Base-by-base conservation (phyloP, 352 stramenopile genomes). In the Pythium biforme region DNA sequence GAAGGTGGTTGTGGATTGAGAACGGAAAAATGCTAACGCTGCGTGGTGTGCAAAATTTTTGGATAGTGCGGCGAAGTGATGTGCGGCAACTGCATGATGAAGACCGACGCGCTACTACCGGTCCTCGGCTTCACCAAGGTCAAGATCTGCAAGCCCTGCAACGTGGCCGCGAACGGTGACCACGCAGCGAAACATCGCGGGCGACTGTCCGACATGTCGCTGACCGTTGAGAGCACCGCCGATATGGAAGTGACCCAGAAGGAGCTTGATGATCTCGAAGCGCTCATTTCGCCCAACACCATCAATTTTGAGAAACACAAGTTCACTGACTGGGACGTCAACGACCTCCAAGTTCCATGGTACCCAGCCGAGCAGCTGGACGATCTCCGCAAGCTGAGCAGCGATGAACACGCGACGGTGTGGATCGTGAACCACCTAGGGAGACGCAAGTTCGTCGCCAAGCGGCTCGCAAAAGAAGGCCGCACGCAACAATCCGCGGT, bases 221-320 rank as follows among this genome's bases (percentile, higher is more conserved):
- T 50, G 17, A 66, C 51, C 1, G 55, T 59, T 20, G 43, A 53
- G 14, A 56, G 39, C 41, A 33, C 26, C 9, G 27, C 40, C 40
- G 59, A 56, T 43, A 33, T 62, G 29, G 29, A 49, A 14, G 60
- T 68, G 45, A 53, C 43, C 1, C 59, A 68, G 20, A 53, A 56
- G n/a, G 60, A 68, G 12, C 39, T 68, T 23, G 53, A 68, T 26
- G 53, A 68, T 19, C 46, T 68, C n/a, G 60, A 68, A n/a, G 55
- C 52, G 25, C 53, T 68, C 17, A 34, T 68, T 25, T 68, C 60
- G 25, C 60, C 52, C 7, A 53, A 23, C 51, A 23, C 51, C 4
- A 33, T 40, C 23, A 33, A 43, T 4, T 50, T 54, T 4, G 53
- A 68, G 14, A 26, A 45, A 10, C 11, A 33, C 4, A 19, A 15